Base-by-base conservation (phyloP, 441 rosid species). In the Brassica balearica region DNA sequence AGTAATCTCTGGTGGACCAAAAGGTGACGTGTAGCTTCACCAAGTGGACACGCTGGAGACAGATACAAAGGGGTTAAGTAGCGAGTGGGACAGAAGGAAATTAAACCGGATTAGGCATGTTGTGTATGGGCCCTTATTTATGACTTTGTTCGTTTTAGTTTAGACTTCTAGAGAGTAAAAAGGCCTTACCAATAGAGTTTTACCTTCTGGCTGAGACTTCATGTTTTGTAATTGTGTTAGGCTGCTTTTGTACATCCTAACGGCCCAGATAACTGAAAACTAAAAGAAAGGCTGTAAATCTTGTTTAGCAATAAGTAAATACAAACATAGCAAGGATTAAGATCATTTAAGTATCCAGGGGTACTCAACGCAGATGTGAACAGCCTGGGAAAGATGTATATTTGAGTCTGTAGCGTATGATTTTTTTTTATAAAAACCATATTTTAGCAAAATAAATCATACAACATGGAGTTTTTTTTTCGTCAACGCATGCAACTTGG, bases 111-210 rank as follows among this genome's bases (percentile, higher is more conserved):
- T 48, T 4, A 48, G 8, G 1, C 74, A 34, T 67, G 65, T 78
- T 65, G 48, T 20, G 23, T 17, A 73, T 79, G 78, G 82, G 71
- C 53, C 74, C 65, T 67, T 61, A 61, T 78, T 48, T 2, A 23
- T 60, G 65, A 67, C 63, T 77, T 65, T 55, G 61, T 15, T 65
- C 34, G 22, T 67, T 61, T 19, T 10, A 66, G 15, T 38, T 38
- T 65, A 34, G 48, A 65, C 68, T 64, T 32, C 34, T 36, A 6
- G 65, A 48, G 55, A 48, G 55, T 48, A n/a, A 48, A 48, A 48
- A 14, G 15, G 58, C 20, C 58, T 53, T 53, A 53, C 20, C 15
- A 51, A 51, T 51, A 51, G 15, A 14, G 19, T 12, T 51, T 53
- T 14, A 32, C 23, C 20, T 62, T 15, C 68, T 14, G 60, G 43